A percentile compares a stretch with the other conserved stretches of the same genome.
phyloP scores from a whole-genome alignment of 441 rosid species.

The Dalechampia spathulata region DNA sequence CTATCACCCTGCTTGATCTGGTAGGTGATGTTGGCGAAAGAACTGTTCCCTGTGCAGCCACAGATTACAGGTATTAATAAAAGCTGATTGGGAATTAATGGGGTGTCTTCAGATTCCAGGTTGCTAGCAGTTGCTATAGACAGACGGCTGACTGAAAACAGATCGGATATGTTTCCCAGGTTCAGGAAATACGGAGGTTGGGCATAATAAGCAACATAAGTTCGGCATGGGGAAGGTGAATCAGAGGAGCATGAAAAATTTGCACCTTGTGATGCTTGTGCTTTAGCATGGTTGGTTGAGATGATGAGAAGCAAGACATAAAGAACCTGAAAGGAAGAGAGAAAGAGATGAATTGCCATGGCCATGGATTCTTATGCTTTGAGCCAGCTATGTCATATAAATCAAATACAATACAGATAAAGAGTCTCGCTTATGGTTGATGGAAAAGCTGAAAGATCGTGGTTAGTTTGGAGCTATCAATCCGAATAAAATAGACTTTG shows the following conservation, averaged over 20 bases:
- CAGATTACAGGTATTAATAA: conserved; percentile 45
- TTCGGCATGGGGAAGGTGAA: conserved; percentile 20
- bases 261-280: conserved; percentile 25
- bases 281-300: conserved; percentile 11
- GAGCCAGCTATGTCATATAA: not conserved
- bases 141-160: conserved; percentile 34
- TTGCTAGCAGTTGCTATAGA: conserved; percentile 40
- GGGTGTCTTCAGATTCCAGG: conserved; percentile 35
- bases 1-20: conserved; percentile 44
- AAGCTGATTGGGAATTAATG: conserved; percentile 38
- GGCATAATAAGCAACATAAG: conserved; percentile 37
- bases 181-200: conserved; percentile 30
- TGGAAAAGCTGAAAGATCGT: conserved; percentile 16
- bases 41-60: conserved; percentile 38
- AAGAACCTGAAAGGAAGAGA: conserved; percentile 13
- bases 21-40: conserved; percentile 43
- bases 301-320: conserved; percentile 16
- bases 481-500: conserved; percentile 10
- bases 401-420: conserved; percentile 7
- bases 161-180: conserved; percentile 38
- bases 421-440: conserved; percentile 8
- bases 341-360: conserved; percentile 25
- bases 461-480: conserved; percentile 17
- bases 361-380: conserved; percentile 9
- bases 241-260: conserved; percentile 34